Evolutionary conservation across 192 early-diverging fungal species (phyloP).

Genomic region (Coemansia sp.): DNA sequence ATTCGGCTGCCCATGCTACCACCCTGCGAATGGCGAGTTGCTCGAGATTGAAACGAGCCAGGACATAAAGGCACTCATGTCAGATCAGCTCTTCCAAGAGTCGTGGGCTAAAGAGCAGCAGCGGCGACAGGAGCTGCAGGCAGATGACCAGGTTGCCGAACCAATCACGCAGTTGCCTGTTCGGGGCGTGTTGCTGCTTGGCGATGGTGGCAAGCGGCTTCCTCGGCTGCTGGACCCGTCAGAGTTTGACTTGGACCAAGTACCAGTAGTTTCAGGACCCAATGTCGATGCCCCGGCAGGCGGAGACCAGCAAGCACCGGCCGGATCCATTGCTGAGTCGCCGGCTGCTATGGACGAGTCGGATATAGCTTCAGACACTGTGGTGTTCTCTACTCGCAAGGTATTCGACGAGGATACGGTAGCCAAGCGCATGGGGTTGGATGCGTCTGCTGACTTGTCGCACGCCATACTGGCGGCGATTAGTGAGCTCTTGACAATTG

Average conservation of each 20-base stretch:
- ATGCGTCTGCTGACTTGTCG: not conserved
- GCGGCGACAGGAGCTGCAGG: slow-evolving; percentile 10
- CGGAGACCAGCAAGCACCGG: not conserved
- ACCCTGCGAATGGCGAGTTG: slow-evolving; percentile 85
- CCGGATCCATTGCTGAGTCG: not conserved
- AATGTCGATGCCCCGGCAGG: not conserved
- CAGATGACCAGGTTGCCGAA: not conserved
- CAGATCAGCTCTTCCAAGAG: slow-evolving; percentile 37
- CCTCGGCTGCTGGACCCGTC: slow-evolving; percentile 45
- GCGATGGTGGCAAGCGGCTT: slow-evolving; percentile 31
- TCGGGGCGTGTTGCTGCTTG: slow-evolving; percentile 43
- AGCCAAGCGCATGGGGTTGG: slow-evolving; percentile 25
- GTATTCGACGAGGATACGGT: slow-evolving; percentile 27
- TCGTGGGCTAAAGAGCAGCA: slow-evolving; percentile 47
- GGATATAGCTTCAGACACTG: slow-evolving; percentile 3
- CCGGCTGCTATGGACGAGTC: not conserved
- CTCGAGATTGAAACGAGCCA: slow-evolving; percentile 68
- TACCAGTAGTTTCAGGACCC: slow-evolving; percentile 8
- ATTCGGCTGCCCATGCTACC: slow-evolving; percentile 77
- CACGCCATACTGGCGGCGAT: slow-evolving; percentile 21
- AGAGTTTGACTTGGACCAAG: slow-evolving; percentile 39
- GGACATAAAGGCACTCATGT: slow-evolving; percentile 62
- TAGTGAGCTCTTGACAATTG: slow-evolving; percentile 25
- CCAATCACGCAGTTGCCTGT: slow-evolving; percentile 45
- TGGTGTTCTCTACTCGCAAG: slow-evolving; percentile 36